Base-by-base conservation (phyloP, 75 land plant genomes). In the Cupressus sempervirens region DNA sequence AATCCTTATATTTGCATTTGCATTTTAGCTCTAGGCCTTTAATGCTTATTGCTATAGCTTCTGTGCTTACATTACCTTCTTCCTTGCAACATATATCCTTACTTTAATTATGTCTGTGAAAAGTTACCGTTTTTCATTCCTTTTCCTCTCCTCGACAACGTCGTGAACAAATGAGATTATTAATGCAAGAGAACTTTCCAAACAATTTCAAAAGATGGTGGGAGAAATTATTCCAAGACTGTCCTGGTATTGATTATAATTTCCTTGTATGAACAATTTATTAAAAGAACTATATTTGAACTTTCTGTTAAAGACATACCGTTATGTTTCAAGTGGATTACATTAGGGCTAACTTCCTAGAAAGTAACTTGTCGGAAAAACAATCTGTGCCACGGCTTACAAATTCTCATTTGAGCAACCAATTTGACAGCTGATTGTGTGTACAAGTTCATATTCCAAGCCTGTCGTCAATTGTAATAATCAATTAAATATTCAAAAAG, bases 251-350 rank as follows among this genome's bases (percentile, higher is more conserved):
- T 32, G 45, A 79, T 45, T 43, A 1, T 2, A 77, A 40, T 41
- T 79, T 10, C 26, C 81, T 43, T 79, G 81, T 45, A 43, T 10
- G 81, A 43, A 26, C 29, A 79, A 10, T 12, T 40, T 29, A 38
- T 23, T 29, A 43, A 45, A 26, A 18, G 50, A 79, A 12, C 32
- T 41, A 45, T 79, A 41, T 45, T 79, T 30, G 0, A 26, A 20
- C 80, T 41, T 45, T 79, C 30, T 79, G 81, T 43, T n/a, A 79
- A 46, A 41, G 45, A 79, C n/a, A 41, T 79, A 23, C 48, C 81
- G 26, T n/a, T 26, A 3, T 45, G 4, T 79, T 79, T 79, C 15
- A 0, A 45, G 26, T 41, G 81, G 29, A 45, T 26, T 45, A 26
- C 30, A 7, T 13, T 50, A 12, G 3, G 53, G 53, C 2, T 26